Conservation (phyloP, 441 rosid species). For the Bruguiera hainesii region DNA sequence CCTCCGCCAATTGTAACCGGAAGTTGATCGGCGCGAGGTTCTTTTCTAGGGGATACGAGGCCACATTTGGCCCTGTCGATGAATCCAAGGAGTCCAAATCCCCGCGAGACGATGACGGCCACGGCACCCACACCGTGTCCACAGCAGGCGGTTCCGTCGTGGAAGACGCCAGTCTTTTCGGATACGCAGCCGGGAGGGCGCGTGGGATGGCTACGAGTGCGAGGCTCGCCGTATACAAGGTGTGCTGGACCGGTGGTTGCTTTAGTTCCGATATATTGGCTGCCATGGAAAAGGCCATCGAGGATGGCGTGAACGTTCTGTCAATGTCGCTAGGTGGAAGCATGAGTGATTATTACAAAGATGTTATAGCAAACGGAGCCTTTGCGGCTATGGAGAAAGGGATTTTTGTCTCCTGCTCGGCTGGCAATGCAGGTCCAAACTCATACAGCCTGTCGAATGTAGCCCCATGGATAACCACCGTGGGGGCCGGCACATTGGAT, state of each 20-base stretch:
- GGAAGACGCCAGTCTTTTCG: conserved; percentile 52
- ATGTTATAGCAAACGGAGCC: conserved; percentile 68
- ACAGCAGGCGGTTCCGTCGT: conserved; percentile 63
- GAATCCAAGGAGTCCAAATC: conserved; percentile 58
- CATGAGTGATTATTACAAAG: conserved; percentile 54
- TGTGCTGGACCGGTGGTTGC: conserved; percentile 81
- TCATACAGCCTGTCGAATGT: conserved; percentile 61
- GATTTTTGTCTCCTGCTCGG: conserved; percentile 74
- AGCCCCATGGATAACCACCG: conserved; percentile 92
- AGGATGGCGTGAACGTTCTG: conserved; percentile 71
- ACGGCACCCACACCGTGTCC: conserved; percentile 86
- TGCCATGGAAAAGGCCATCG: conserved; percentile 64
- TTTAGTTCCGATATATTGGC: conserved; percentile 81
- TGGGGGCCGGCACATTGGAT: conserved; percentile 83
- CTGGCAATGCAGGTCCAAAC: conserved; percentile 79
- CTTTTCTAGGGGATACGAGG: conserved; percentile 59
- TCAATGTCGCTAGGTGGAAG: conserved; percentile 82
- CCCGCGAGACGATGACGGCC: conserved; percentile 74
- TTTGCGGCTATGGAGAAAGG: conserved; percentile 84
- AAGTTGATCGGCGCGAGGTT: conserved; percentile 68
- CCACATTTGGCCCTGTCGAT: conserved; percentile 53
- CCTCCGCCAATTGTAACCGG: conserved; percentile 40
- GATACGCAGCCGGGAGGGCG: conserved; percentile 68
- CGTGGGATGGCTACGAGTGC: conserved; percentile 87
- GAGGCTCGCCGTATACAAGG: conserved; percentile 73